Conservation (phyloP, 163 green algal species). For the Scenedesmus sp. region DNA sequence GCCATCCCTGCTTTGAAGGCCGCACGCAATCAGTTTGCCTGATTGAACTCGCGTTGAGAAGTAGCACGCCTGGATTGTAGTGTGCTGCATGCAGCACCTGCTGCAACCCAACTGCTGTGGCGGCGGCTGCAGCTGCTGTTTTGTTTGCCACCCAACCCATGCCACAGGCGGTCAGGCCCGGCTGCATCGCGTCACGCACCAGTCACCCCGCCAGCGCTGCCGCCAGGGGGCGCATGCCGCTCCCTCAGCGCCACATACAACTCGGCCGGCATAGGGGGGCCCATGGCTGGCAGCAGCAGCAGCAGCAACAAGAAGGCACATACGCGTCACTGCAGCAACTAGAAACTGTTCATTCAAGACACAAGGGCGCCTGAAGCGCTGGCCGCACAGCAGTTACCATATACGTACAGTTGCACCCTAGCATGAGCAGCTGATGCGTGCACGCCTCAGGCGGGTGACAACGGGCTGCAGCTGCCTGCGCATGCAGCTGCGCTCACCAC, state of each 20-base stretch:
- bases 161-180: too few relatives aligned
- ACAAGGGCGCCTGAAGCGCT: neutral
- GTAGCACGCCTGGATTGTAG: too few relatives aligned
- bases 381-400: neutral
- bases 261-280: neutral
- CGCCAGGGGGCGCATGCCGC: neutral
- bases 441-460: neutral
- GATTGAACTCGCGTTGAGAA: too few relatives aligned
- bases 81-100: too few relatives aligned
- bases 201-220: neutral
- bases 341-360: too few relatives aligned
- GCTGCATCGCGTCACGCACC: too few relatives aligned
- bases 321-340: too few relatives aligned
- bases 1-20: too few relatives aligned
- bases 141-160: neutral
- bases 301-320: too few relatives aligned
- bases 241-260: neutral
- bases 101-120: neutral
- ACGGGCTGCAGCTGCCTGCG: neutral
- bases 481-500: neutral
- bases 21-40: too few relatives aligned
- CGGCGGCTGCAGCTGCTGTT: neutral
- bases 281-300: neutral
- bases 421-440: too few relatives aligned
- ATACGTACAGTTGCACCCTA: too few relatives aligned